phyloP scores from a whole-genome alignment of 1,284 basidiomycete species.

The Cronartium quercuum region DNA sequence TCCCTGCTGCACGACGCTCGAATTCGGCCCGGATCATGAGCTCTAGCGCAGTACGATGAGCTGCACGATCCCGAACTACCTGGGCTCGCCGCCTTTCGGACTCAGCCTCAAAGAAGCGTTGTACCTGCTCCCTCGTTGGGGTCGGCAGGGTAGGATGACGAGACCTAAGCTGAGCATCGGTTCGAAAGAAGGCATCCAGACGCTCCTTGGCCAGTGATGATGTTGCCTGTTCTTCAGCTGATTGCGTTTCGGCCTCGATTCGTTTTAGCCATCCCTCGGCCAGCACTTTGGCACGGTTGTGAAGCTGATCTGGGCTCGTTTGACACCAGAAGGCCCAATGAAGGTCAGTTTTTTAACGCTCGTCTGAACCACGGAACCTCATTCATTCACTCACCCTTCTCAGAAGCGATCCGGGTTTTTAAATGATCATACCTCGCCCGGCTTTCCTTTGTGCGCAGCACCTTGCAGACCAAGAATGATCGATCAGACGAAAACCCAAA shows the following conservation, averaged over 20 bases:
- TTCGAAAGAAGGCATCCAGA: neutral
- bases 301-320: conserved; percentile 1
- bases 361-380: neutral
- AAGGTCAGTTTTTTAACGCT: neutral
- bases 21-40: neutral
- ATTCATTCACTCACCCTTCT: neutral
- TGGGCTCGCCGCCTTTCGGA: neutral
- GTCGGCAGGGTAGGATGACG: neutral
- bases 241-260: conserved; percentile 23
- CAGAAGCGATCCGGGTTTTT: neutral
- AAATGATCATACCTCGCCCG: neutral
- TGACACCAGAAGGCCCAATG: neutral
- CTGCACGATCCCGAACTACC: neutral
- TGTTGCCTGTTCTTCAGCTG: neutral
- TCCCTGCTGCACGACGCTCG: neutral
- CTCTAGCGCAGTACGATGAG: neutral
- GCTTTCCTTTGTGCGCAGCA: neutral
- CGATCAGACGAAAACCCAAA: neutral
- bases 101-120: neutral
- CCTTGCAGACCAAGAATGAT: neutral
- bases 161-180: neutral
- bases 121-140: neutral
- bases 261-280: conserved; percentile 25
- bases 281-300: conserved; percentile 13
- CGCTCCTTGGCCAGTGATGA: neutral